Base-by-base conservation (phyloP, 2,329 filamentous ascomycete genomes). In the Colletotrichum melonis region DNA sequence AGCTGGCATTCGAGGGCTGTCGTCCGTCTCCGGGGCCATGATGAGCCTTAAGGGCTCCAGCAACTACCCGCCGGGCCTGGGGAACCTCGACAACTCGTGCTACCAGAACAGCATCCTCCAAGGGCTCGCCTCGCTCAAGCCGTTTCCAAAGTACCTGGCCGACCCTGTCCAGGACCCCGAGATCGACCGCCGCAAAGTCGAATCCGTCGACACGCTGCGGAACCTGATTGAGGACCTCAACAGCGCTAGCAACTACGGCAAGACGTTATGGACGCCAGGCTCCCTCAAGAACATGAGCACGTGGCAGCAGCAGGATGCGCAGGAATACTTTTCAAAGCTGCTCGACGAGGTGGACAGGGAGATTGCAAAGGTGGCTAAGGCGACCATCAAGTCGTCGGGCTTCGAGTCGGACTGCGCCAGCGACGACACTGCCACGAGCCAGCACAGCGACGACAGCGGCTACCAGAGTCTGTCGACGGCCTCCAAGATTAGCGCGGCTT, bases 91-190 rank as follows among this genome's bases (percentile, higher is more conserved):
- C 84, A 98, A 98, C 81, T 98, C 95, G 1, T 98, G 97, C 85
- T 99, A 97, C 81, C 97, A 98, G 82, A 99, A 99, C 82, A 98
- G 95, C 80, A 92, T 98, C 24, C 90, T 99, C 12, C 95, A 98
- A 81, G 92, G 92, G 7, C 86, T 98, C 55, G 92, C 95, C 1
- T 93, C 95, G 4, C 86, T 98, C 35, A 88, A 89, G 22, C 89
- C 92, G 5, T 85, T 98, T 35, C 88, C 89, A 30, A 84, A 84
- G 3, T 97, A 95, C 78, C 87, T 97, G 8, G 85, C 84, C 1
- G 84, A 81, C 9, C 83, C 87, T 26, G 82, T 84, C 2, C 77
- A 78, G 35, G 75, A 78, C 56, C 57, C 54, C 52, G 73, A 75
- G 26, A 42, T 73, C 22, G 74, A 74, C 28, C 65, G 67, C 30